Evolutionary conservation across 225 moss, liverwort and hornwort species (phyloP).

Genomic region (Antitrichia curtipendula): DNA sequence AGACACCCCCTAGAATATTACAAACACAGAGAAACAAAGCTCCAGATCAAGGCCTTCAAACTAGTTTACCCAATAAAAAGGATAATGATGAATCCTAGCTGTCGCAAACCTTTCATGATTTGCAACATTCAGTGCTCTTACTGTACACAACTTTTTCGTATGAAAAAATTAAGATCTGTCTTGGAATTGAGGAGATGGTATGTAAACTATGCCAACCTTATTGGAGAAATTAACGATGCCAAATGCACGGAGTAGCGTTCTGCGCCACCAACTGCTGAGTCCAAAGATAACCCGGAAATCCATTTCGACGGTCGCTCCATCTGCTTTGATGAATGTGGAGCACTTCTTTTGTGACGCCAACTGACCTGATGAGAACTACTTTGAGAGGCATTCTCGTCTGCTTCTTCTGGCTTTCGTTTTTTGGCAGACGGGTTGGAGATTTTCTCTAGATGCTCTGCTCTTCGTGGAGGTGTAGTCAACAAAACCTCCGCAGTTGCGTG

Average conservation of each 20-base stretch:
- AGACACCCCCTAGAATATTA: background rate
- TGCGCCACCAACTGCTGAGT: constrained; percentile 40
- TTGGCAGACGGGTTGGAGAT: constrained; percentile 7
- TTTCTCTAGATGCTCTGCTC: constrained; percentile 20
- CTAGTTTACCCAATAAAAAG: background rate
- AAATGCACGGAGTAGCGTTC: constrained; percentile 43
- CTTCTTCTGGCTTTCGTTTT: constrained; percentile 24
- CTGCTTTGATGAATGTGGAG: constrained; percentile 34
- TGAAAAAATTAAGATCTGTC: background rate
- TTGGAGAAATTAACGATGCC: constrained; percentile 47
- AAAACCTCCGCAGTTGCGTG: constrained; percentile 1
- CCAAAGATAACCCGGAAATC: constrained; percentile 19
- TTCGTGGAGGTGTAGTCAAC: constrained; percentile 12
- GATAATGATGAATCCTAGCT: background rate
- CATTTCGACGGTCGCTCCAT: constrained; percentile 32
- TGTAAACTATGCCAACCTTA: constrained; percentile 39
- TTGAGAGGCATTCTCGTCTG: constrained; percentile 12
- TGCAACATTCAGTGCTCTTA: background rate
- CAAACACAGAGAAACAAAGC: background rate
- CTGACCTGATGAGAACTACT: constrained; percentile 22
- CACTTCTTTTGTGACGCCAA: constrained; percentile 43
- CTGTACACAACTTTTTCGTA: background rate
- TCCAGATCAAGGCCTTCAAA: background rate
- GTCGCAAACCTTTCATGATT: background rate
- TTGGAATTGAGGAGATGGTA: background rate